Base-by-base conservation (phyloP, 768 basidiomycete genomes). In the Amanita exitialis region DNA sequence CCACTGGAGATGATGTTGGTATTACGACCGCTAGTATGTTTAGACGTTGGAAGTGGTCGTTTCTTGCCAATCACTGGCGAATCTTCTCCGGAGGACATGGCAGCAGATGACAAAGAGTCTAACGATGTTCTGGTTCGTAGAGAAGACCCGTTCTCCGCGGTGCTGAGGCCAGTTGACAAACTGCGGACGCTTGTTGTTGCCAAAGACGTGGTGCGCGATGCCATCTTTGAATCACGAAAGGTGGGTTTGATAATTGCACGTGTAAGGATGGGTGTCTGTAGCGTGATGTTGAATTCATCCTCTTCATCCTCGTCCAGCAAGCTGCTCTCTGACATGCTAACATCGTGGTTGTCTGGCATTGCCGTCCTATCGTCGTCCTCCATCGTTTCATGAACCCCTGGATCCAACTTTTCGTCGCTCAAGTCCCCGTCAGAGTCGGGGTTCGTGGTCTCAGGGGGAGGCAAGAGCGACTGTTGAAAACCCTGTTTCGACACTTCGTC, bases 391-490 rank as follows among this genome's bases (percentile, higher is more conserved):
- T 66, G 64, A 69, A 74, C 75, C 77, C 77, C 75, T 35, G 57
- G 44, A 46, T 54, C 49, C 53, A 56, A 47, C 55, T 60, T 58
- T 53, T 66, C 63, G 75, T 82, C 80, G 81, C 82, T 82, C 79
- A 70, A 74, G 78, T 66, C 69, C 61, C 67, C 64, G 66, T 70
- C 76, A 65, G 71, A 76, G 76, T 75, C 70, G 73, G 78, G 74
- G 72, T 77, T 73, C 62, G 64, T 62, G 36, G 72, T 74, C 75
- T 79, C 76, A 75, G 71, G 77, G 64, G 69, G 76, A 62, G 67
- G 75, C 79, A 71, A 74, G 82, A 84, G 82, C 83, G 75, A 79
- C 78, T 61, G 61, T 55, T 62, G 71, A 85, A 86, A 86, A 85
- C 67, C 82, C 82, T 77, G 76, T 52, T 62, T 61, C 28, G 61